A percentile compares a stretch with the other conserved stretches of the same genome.
These are phyloP conservation scores for Datura wrightii DNA, from an alignment of 257 asterid genomes.

Conservation along the genomic window DNA sequence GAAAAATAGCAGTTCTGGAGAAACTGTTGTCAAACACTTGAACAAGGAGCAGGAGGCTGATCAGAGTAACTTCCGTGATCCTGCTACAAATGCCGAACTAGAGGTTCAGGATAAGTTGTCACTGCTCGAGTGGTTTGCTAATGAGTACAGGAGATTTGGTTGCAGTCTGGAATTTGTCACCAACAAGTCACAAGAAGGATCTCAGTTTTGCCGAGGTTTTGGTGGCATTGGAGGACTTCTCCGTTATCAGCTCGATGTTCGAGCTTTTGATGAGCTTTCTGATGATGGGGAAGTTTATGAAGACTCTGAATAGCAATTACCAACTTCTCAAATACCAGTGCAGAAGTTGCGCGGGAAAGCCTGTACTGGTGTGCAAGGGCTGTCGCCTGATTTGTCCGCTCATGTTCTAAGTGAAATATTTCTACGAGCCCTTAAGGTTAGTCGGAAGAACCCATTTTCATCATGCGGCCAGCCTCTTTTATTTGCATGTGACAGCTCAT, in stretches of 20 bases:
- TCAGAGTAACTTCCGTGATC: slow-evolving; percentile 33
- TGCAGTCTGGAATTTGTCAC: slow-evolving; percentile 34
- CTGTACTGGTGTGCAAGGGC: slow-evolving; percentile 36
- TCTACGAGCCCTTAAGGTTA: slow-evolving; percentile 9
- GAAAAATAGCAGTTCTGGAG: slow-evolving; percentile 32
- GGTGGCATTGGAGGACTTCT: slow-evolving; percentile 38
- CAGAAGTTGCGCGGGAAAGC: slow-evolving; percentile 25
- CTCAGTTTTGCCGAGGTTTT: slow-evolving; percentile 38
- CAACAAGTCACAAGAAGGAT: slow-evolving; percentile 37
- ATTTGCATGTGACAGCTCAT: neutral
- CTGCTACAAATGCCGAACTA: slow-evolving; percentile 32
- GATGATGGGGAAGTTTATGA: slow-evolving; percentile 31
- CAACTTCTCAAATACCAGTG: slow-evolving; percentile 20
- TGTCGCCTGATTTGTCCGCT: neutral
- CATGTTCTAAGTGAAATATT: neutral
- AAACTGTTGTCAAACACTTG: slow-evolving; percentile 25
- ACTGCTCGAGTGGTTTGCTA: slow-evolving; percentile 38
- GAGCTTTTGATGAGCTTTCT: slow-evolving; percentile 37
- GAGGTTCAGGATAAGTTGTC: slow-evolving; percentile 36
- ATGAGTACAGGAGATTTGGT: slow-evolving; percentile 34
- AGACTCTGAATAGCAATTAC: slow-evolving; percentile 38
- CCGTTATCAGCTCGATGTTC: slow-evolving; percentile 39
- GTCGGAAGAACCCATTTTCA: neutral
- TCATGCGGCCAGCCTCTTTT: neutral
- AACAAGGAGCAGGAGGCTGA: slow-evolving; percentile 38